These are phyloP conservation scores for Penicillium sp. DNA, from an alignment of 2,329 filamentous ascomycete species.

Conservation along the genomic window DNA sequence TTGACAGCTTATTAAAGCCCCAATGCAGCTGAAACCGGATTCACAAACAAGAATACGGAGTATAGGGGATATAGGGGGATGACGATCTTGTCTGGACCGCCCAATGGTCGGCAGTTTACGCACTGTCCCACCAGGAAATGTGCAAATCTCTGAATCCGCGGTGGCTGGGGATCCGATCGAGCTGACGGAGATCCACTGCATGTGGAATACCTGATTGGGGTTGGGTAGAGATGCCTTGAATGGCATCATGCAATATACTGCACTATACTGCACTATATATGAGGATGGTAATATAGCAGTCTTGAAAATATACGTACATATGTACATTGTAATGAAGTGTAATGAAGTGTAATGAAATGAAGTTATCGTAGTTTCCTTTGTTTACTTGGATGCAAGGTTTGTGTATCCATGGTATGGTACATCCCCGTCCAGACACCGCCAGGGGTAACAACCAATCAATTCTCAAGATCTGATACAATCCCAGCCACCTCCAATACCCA, in stretches of 20 bases:
- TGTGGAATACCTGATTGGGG: slow-evolving; percentile 8
- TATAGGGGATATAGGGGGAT: slow-evolving; percentile 10
- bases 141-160: slow-evolving; percentile 16
- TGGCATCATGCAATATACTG: slow-evolving; percentile 6
- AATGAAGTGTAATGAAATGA: too few relatives aligned
- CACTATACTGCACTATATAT: not conserved
- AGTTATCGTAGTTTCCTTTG: not conserved
- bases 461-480: not conserved
- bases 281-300: not conserved
- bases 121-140: slow-evolving; percentile 19
- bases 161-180: slow-evolving; percentile 26
- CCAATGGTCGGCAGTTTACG: slow-evolving; percentile 12
- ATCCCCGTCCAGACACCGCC: slow-evolving; percentile 12
- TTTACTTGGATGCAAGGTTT: slow-evolving; percentile 11
- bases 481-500: slow-evolving; percentile 27
- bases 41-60: slow-evolving; percentile 7
- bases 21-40: slow-evolving; percentile 23
- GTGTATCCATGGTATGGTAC: slow-evolving; percentile 1
- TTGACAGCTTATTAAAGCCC: slow-evolving; percentile 20
- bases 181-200: slow-evolving; percentile 21
- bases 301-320: too few relatives aligned
- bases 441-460: slow-evolving; percentile 24
- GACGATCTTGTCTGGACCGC: slow-evolving; percentile 18
- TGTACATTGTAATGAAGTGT: too few relatives aligned
- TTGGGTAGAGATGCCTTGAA: not conserved